Base-by-base conservation (phyloP, 1,284 basidiomycete species). In the Malassezia vespertilionis region DNA sequence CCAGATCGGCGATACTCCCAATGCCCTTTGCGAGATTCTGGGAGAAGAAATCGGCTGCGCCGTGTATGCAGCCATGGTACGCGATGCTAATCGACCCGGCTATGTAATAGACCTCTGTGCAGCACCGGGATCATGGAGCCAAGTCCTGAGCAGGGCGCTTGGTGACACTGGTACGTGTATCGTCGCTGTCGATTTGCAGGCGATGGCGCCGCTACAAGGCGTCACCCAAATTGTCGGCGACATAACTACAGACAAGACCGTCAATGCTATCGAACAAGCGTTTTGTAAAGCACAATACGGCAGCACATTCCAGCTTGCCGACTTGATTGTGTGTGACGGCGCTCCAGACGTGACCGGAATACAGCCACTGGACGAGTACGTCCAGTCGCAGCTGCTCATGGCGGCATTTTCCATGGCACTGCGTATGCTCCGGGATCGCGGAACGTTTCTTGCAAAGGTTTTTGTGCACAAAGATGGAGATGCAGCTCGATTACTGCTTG, bases 331-430 rank as follows among this genome's bases (percentile, higher is more conserved):
- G 2, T 79, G 78, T 54, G 78, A 79, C 52, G 78, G 78, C 8
- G 78, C 78, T 14, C 77, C 78, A 3, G 78, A 79, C 58, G 77
- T 79, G 9, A 78, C 77, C 4, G 78, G 78, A 20, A 71, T 79
- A 0, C 77, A 78, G 52, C 75, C 76, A 52, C 69, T 79, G 17
- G 78, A 79, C 63, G 77, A 77, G 23, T 77, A 76, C 52, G 72
- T 78, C 5, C 78, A 79, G 58, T 74, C 76, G 0, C 77, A 78
- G 55, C 72, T 79, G 0, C 65, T 79, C 2, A 69, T 77, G 11
- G 76, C 77, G 12, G 77, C 77, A 1, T 63, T 76, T 10, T 75
- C 76, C 10, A 74, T 79, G 31, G 75, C 76, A 0, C 62, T 78
- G 15, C 75, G 75, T 5, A 69, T 78, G 15, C 73, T 79, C 28